Percentiles rank a stretch among this genome's conserved stretches.
Conservation (phyloP, 2,329 filamentous ascomycete genomes). For the Aspergillus awamori region DNA sequence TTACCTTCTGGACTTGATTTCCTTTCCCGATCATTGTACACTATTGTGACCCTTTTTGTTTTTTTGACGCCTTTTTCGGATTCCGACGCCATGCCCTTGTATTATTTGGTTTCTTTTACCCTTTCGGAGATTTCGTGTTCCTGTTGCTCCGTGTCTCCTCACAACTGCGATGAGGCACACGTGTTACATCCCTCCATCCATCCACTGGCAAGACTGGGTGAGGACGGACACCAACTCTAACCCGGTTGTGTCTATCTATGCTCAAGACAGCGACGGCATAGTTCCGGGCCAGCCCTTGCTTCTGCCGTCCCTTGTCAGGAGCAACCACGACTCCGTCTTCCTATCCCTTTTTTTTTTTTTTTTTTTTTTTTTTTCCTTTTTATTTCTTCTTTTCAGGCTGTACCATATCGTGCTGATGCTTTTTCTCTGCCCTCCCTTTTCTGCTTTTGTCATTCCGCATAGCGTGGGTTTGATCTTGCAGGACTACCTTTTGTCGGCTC, state of each 20-base stretch:
- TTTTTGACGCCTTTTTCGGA: not conserved
- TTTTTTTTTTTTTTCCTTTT: no score
- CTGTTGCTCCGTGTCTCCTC: not conserved
- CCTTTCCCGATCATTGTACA: not conserved
- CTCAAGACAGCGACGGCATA: not conserved
- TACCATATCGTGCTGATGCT: slow-evolving; percentile 15
- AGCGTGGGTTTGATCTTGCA: slow-evolving; percentile 33
- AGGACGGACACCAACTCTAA: slow-evolving; percentile 3
- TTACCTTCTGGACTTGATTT: not conserved
- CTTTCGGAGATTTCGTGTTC: slow-evolving; percentile 8
- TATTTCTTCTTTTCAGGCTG: slow-evolving; percentile 4
- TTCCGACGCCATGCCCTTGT: not conserved
- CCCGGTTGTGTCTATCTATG: not conserved
- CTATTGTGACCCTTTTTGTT: not conserved
- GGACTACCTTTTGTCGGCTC: not conserved
- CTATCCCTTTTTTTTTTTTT: slow-evolving; percentile 10
- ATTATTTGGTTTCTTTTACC: not conserved
- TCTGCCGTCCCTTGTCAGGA: not conserved
- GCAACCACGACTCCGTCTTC: not conserved
- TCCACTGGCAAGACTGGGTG: not conserved
- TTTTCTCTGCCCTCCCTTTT: slow-evolving; percentile 4
- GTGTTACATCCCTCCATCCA: slow-evolving; percentile 4
- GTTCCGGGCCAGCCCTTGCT: not conserved
- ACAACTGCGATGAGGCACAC: slow-evolving; percentile 1
- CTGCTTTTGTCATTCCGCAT: slow-evolving; percentile 29